Evolutionary conservation across 176 grass and related monocot species (phyloP).

Genomic region (Ananas comosus): DNA sequence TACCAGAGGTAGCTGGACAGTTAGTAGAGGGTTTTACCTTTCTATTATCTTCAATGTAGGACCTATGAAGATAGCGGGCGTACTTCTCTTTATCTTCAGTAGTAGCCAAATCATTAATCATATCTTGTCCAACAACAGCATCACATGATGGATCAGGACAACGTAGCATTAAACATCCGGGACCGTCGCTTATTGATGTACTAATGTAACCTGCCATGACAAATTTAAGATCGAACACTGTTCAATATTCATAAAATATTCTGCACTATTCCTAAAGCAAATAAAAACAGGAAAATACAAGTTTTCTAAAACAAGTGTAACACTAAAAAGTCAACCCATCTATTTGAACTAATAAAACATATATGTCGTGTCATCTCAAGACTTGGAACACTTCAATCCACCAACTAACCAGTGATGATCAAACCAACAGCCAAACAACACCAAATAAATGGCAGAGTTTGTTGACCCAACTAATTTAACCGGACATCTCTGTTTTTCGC

Average conservation of each 20-base stretch:
- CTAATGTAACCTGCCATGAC: constrained; percentile 69
- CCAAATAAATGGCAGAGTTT: neutral
- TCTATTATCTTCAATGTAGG: constrained; percentile 99
- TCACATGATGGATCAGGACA: constrained; percentile 90
- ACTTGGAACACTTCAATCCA: neutral
- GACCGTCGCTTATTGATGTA: constrained; percentile 98
- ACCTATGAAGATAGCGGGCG: constrained; percentile 73
- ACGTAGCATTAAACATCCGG: constrained; percentile 92
- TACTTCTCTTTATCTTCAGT: constrained; percentile 81
- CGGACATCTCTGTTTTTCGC: neutral
- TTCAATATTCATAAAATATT: too few relatives aligned
- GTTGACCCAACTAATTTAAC: neutral
- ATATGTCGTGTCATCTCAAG: neutral
- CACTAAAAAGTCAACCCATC: neutral
- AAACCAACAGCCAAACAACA: too few relatives aligned
- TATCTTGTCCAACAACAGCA: constrained; percentile 83
- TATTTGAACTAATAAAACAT: neutral
- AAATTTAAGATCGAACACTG: neutral
- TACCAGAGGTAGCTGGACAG: neutral
- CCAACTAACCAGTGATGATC: too few relatives aligned
- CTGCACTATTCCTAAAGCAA: neutral
- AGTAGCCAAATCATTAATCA: constrained; percentile 58
- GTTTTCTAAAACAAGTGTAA: neutral
- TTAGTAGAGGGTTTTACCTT: constrained; percentile 36
- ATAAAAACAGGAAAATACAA: neutral